Percentiles rank a stretch among this genome's conserved stretches.
These are phyloP conservation scores for Pharus latifolius DNA, from an alignment of 176 grass and related monocot species.

Conservation along the genomic window DNA sequence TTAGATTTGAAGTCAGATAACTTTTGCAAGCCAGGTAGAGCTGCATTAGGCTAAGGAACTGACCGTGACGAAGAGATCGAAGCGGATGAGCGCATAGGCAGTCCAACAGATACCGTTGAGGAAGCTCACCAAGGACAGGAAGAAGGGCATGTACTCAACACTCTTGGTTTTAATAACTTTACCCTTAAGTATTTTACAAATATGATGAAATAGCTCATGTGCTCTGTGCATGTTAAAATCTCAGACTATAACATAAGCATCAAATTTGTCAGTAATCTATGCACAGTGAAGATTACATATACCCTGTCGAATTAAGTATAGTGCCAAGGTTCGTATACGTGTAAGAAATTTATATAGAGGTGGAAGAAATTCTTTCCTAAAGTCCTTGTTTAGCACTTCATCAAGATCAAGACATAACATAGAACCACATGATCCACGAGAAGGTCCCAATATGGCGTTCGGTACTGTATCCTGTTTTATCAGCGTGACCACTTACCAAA, in stretches of 20 bases:
- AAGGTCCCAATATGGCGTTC: not conserved
- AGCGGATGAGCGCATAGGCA: constrained; percentile 56
- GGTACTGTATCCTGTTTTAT: not conserved
- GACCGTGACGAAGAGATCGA: constrained; percentile 59
- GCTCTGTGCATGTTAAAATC: too few relatives aligned
- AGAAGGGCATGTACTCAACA: constrained; percentile 72
- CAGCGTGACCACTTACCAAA: not conserved
- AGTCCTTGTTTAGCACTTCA: too few relatives aligned
- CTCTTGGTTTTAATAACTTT: constrained; percentile 58
- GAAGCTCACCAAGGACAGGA: constrained; percentile 42
- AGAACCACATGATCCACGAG: not conserved
- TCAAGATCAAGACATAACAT: not conserved
- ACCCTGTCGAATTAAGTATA: too few relatives aligned
- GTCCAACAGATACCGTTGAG: constrained; percentile 65
- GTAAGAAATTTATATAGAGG: too few relatives aligned
- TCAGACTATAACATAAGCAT: too few relatives aligned
- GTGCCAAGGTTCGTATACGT: too few relatives aligned
- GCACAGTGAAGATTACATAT: too few relatives aligned
- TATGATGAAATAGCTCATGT: too few relatives aligned
- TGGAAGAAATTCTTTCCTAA: not conserved
- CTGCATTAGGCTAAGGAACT: not conserved
- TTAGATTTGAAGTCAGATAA: not conserved
- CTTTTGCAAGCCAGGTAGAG: too few relatives aligned
- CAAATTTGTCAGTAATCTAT: too few relatives aligned
- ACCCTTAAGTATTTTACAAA: too few relatives aligned